phyloP scores from a whole-genome alignment of 1,284 basidiomycete genomes.

The Trametes polyzona region DNA sequence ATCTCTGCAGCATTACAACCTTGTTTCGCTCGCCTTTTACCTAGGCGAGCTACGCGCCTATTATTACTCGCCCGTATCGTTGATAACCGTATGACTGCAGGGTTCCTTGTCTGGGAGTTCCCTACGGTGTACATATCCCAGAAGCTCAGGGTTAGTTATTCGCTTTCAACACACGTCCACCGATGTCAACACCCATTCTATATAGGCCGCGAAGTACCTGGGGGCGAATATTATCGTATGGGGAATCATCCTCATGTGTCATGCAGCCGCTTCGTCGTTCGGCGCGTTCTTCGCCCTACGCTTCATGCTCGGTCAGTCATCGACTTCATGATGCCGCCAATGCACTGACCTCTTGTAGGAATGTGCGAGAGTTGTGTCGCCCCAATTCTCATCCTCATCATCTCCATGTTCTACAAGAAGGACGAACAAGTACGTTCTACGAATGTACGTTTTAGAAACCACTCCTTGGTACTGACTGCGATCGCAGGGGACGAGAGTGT shows the following conservation, averaged over 20 bases:
- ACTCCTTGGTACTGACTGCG: neutral
- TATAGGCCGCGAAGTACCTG: slow-evolving; percentile 64
- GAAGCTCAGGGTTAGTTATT: slow-evolving; percentile 33
- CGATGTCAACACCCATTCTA: slow-evolving; percentile 22
- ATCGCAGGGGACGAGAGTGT: slow-evolving; percentile 57
- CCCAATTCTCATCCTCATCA: slow-evolving; percentile 64
- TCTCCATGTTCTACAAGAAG: slow-evolving; percentile 74
- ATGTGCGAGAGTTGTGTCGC: slow-evolving; percentile 71
- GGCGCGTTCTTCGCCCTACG: slow-evolving; percentile 64
- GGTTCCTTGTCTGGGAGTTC: slow-evolving; percentile 66
- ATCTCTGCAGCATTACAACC: slow-evolving; percentile 54
- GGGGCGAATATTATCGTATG: slow-evolving; percentile 65
- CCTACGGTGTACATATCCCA: slow-evolving; percentile 70
- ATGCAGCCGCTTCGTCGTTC: slow-evolving; percentile 59
- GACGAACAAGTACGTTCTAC: slow-evolving; percentile 54
- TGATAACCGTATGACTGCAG: slow-evolving; percentile 33
- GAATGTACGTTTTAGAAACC: neutral
- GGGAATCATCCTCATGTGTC: slow-evolving; percentile 65
- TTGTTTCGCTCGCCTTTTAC: slow-evolving; percentile 71
- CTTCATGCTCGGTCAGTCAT: slow-evolving; percentile 56
- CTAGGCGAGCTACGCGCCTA: slow-evolving; percentile 42
- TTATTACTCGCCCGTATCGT: neutral
- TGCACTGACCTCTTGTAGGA: slow-evolving; percentile 39
- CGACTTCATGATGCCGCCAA: neutral
- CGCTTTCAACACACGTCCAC: too few species aligned